Evolutionary conservation across 768 basidiomycete genomes (phyloP), one percentile per base, ranked within the genome.

Genomic region (Lactarius indigo): DNA sequence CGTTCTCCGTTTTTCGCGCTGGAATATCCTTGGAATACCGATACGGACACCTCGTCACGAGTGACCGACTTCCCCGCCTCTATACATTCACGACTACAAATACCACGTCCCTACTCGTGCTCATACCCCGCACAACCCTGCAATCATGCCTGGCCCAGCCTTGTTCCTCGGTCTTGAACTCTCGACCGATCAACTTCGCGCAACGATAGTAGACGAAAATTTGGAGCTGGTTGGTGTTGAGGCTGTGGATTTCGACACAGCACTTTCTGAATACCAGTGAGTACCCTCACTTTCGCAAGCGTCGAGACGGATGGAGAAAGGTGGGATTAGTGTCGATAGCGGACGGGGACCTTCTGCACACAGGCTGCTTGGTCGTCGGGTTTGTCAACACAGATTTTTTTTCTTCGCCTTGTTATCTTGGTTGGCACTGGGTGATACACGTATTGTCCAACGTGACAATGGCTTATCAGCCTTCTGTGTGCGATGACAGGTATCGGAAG

Each of bases 151-250:
- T 37, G 35, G 35, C 3, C 35, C 35, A 37, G 35, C 35, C 35
- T 37, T 37, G 23, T 94, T 93, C 78, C 86, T 95, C 50, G 93
- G 92, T 65, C 83, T 95, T 74, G 92, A 94, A 79, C 84, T 94
- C 62, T 88, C 90, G 4, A 88, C 88, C 41, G 92, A 94, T 81
- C 89, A 92, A 77, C 79, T 94, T 54, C 85, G 91, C 58, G 92
- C 91, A 54, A 87, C 90, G 59, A 84, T 95, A 70, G 86, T 95
- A 66, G 92, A 94, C 73, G 90, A 91, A 74, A 85, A 84, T 66
- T 81, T 94, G 63, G 91, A 92, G 74, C 82, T 93, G 59, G 85
- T 93, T 28, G 91, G 89, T 20, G 89, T 91, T 37, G 92, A 94
- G 75, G 83, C 83, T 64, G 86, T 94, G 57, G 91, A 93, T 75